Conservation (phyloP, 768 basidiomycete species). For the Termitomyces sp. region DNA sequence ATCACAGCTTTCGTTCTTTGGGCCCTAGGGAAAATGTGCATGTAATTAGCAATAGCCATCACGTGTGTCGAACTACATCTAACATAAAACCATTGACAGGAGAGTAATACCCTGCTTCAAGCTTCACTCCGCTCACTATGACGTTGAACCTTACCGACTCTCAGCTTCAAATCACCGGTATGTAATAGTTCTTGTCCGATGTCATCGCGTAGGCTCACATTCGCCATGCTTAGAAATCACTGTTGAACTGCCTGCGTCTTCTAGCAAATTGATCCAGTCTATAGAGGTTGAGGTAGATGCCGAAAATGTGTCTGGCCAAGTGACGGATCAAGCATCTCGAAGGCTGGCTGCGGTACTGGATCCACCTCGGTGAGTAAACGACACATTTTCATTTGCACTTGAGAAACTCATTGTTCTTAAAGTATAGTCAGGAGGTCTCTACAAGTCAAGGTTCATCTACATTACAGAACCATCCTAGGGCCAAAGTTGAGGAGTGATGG, state of each 20-base stretch:
- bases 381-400: neutral
- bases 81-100: neutral
- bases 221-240: conserved; percentile 9
- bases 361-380: conserved; percentile 7
- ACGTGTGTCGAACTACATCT: conserved; percentile 5
- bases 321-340: neutral
- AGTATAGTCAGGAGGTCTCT: neutral
- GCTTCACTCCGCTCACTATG: neutral
- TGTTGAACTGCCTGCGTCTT: conserved; percentile 1
- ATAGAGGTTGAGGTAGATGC: conserved; percentile 11
- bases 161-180: conserved; percentile 4
- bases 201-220: neutral
- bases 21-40: neutral
- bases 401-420: neutral
- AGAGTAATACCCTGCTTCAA: neutral
- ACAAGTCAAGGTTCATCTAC: conserved; percentile 6
- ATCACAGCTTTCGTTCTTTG: neutral
- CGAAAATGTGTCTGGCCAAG: conserved; percentile 2
- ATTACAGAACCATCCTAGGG: conserved; percentile 3
- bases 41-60: neutral
- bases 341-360: conserved; percentile 1
- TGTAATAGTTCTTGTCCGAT: neutral
- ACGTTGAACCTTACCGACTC: neutral
- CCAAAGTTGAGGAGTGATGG: conserved; percentile 3
- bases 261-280: conserved; percentile 15